Percentiles rank a stretch among this genome's conserved stretches.
Evolutionary conservation across 1,139 yeast species (phyloP).

Genomic region (Taphrina populina): DNA sequence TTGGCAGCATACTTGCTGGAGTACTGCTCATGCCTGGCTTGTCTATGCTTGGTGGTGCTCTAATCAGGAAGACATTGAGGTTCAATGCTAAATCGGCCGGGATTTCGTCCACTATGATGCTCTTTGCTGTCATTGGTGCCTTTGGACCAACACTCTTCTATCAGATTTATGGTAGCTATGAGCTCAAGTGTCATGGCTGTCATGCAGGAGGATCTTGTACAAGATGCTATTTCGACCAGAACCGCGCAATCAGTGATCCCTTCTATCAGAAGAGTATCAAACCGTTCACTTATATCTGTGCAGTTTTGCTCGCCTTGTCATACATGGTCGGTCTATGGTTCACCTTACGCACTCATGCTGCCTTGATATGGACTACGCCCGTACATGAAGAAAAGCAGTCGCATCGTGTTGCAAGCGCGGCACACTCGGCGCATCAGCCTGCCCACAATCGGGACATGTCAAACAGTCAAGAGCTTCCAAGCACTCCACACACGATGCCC

Average conservation of each 20-base stretch:
- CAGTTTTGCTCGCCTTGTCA: conserved; percentile 73
- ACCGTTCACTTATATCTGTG: conserved; percentile 82
- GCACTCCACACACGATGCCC: conserved; percentile 10
- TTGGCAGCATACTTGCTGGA: conserved; percentile 92
- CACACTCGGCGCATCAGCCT: neutral
- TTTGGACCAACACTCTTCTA: conserved; percentile 90
- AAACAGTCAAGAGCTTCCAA: conserved; percentile 11
- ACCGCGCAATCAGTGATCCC: conserved; percentile 59
- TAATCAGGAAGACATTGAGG: conserved; percentile 84
- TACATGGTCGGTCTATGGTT: conserved; percentile 90
- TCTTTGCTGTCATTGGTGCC: conserved; percentile 79
- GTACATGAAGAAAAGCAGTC: conserved; percentile 40
- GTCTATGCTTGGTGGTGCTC: conserved; percentile 96
- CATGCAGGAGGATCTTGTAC: conserved; percentile 52
- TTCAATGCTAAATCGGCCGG: conserved; percentile 97
- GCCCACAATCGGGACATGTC: conserved; percentile 1
- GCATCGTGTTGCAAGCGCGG: neutral
- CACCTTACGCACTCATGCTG: conserved; percentile 93
- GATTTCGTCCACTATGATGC: conserved; percentile 90
- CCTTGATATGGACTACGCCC: conserved; percentile 86
- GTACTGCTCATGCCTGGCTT: conserved; percentile 87
- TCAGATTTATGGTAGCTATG: conserved; percentile 87
- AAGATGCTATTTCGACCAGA: conserved; percentile 77
- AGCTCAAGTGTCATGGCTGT: conserved; percentile 64
- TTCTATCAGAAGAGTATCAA: conserved; percentile 65